These are phyloP conservation scores for Hordeum marinum DNA, from an alignment of 176 grass and related monocot genomes.

Conservation along the genomic window DNA sequence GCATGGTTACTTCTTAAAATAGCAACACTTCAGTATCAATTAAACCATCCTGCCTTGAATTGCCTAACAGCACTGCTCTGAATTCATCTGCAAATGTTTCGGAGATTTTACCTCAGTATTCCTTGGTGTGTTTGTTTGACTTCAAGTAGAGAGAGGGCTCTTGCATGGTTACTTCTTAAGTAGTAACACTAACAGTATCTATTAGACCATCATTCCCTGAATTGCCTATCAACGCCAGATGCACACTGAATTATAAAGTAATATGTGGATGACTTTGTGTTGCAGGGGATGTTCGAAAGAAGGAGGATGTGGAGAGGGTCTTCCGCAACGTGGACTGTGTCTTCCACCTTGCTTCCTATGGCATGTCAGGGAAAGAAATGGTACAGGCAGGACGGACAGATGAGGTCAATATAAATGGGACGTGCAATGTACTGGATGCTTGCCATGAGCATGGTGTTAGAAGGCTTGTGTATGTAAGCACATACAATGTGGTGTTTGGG, in stretches of 20 bases:
- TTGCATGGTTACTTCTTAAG: neutral
- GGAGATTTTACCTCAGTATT: neutral
- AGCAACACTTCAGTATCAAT: neutral
- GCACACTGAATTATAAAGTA: neutral
- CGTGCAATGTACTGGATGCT: constrained; percentile 66
- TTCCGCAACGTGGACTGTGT: constrained; percentile 55
- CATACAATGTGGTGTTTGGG: constrained; percentile 83
- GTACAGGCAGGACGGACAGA: constrained; percentile 51
- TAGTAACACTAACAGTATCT: neutral
- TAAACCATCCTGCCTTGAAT: neutral
- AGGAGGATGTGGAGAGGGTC: constrained; percentile 53
- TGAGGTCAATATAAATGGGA: constrained; percentile 85
- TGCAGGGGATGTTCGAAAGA: constrained; percentile 64
- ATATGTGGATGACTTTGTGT: neutral
- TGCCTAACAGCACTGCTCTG: neutral
- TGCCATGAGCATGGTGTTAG: constrained; percentile 63
- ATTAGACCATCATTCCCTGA: neutral
- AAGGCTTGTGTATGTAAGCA: constrained; percentile 90
- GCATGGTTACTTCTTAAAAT: neutral
- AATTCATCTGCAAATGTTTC: neutral
- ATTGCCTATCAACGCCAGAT: neutral
- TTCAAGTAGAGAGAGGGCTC: neutral
- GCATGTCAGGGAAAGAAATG: constrained; percentile 98
- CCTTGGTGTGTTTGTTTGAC: neutral
- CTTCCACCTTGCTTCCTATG: constrained; percentile 90